Base-by-base conservation (phyloP, 352 stramenopile species). In the Peronospora farinosa region DNA sequence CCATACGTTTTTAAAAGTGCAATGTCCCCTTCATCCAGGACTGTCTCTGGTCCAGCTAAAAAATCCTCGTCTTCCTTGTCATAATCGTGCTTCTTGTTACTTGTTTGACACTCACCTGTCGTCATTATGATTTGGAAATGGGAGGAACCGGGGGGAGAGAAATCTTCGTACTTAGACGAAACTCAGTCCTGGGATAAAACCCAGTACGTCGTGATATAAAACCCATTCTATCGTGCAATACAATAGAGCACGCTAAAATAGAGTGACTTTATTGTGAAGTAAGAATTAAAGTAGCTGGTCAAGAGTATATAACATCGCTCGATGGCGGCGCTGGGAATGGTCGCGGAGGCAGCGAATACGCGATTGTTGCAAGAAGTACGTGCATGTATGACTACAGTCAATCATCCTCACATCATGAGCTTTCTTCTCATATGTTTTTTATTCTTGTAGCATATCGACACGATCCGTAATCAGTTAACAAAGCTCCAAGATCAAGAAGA, bases 1-100 rank as follows among this genome's bases (percentile, higher is more conserved):
- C 96, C 96, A 70, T 99, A 99, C n/a, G 83, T 97, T 80, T 99
- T 99, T 15, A 99, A 77, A 25, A 99, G 86, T 40, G 92, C 95
- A 66, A 99, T 99, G 67, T 99, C 96, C 15, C 94, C 95, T 59
- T 97, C 95, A 51, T 96, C 88, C 33, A 92, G 64, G 16, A 88
- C 78, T 36, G 82, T 86, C 64, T 90, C 71, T 7, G 80, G 79
- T 1, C 78, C 74, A 8, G 78, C 78, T 39, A 92, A 57, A 39
- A 91, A 65, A 43, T 96, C 84, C 40, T 97, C 80, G 52, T 95
- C 68, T 40, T 97, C 92, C 15, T 96, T 88, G 55, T 98, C 92
- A 57, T 98, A 97, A 60, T 98, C 87, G n/a, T n/a, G n/a, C 60
- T 95, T 94, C 21, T 64, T 80, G 80, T 99, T 99, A 49, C 54